phyloP scores from a whole-genome alignment of 495 filamentous ascomycete genomes.

The Trichoderma virens region DNA sequence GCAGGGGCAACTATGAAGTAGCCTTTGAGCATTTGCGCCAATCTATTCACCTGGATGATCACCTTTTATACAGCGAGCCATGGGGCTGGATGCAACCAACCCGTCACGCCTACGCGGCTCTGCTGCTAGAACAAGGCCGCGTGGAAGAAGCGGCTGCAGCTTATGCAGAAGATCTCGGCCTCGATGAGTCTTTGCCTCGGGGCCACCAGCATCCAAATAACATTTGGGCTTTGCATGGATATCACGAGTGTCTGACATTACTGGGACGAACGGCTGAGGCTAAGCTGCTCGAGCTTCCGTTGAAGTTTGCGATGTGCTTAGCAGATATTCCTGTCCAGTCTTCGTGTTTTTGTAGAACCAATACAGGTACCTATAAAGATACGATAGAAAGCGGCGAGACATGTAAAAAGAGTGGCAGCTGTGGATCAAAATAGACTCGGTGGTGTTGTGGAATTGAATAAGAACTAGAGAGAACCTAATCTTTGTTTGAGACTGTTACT shows the following conservation, averaged over 20 bases:
- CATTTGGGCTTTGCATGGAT: slow-evolving; percentile 60
- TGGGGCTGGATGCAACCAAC: slow-evolving; percentile 67
- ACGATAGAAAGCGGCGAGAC: background rate
- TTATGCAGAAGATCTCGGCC: slow-evolving; percentile 56
- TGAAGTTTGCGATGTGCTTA: slow-evolving; percentile 42
- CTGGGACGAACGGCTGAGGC: slow-evolving; percentile 45
- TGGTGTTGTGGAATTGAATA: too few species aligned
- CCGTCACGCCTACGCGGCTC: slow-evolving; percentile 55
- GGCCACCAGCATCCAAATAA: slow-evolving; percentile 57
- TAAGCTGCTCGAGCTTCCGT: slow-evolving; percentile 35
- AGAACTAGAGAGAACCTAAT: too few species aligned
- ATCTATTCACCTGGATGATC: slow-evolving; percentile 47
- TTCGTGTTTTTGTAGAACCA: slow-evolving; percentile 53
- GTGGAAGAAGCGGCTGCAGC: slow-evolving; percentile 46
- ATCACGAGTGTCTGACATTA: slow-evolving; percentile 52
- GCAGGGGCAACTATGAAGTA: slow-evolving; percentile 42
- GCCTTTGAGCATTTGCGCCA: slow-evolving; percentile 47
- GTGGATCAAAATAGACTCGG: too few species aligned
- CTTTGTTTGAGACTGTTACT: too few species aligned
- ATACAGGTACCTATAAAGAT: background rate
- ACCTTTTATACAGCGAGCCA: slow-evolving; percentile 56
- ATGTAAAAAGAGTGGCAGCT: background rate
- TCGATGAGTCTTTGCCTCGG: slow-evolving; percentile 45
- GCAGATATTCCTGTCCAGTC: slow-evolving; percentile 52
- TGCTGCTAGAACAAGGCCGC: slow-evolving; percentile 53